Base-by-base conservation (phyloP, 805 yeast genomes). In the Komagataella kurtzmanii region DNA sequence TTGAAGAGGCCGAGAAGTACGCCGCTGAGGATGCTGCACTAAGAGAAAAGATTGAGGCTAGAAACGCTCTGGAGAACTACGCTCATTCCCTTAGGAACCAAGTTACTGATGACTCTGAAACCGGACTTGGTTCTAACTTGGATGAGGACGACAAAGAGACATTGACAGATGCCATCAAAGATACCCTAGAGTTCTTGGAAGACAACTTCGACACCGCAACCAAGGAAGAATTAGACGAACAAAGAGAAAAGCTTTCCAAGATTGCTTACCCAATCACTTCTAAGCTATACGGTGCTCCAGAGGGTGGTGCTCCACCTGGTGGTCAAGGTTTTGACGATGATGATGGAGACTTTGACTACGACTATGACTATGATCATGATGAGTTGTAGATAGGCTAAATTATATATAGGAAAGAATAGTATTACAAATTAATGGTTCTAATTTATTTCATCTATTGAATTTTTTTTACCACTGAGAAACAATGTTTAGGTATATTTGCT, bases 1-100 rank as follows among this genome's bases (percentile, higher is more conserved):
- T 91, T 57, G 93, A 82, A 65, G 98, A 91, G 66, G 97, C 97
- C 61, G 98, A 89, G 72, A 85, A 86, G 73, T 91, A 73, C 63
- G 96, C 95, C 58, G 88, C 86, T 61, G 95, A 89, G 70, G 98
- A 91, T 71, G 83, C 82, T 59, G 82, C 79, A 61, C 76, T 88
- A 55, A 85, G 90, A 65, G 79, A 79, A 55, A 87, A 87, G 77
- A 83, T 91, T 61, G 95, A 85, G 73, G 81, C 95, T 56, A 87
- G 88, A 76, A 90, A 88, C 73, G 73, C 77, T 48, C 77, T 90
- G 58, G 97, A 90, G 74, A 86, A 88, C 70, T 89, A 88, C 66
- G 91, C 95, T 55, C 87, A 84, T 67, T 76, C 82, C 44, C 76
- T 90, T 66, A 85, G 82, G 75, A 85, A 81, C 71, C 84, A 87